Evolutionary conservation across 192 early-diverging fungal genomes (phyloP).

Genomic region (Cladochytrium replicatum): DNA sequence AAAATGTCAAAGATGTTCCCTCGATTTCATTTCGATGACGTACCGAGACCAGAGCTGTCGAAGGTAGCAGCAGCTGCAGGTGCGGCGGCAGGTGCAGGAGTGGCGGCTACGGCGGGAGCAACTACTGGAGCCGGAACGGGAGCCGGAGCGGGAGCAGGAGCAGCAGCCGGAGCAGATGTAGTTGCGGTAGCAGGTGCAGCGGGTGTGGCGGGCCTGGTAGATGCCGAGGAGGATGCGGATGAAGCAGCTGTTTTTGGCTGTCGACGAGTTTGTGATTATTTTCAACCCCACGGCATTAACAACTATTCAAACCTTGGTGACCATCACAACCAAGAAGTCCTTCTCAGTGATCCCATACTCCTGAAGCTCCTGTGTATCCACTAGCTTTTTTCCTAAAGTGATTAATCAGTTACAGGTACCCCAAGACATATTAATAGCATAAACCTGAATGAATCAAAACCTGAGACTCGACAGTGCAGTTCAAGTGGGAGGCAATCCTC

Average conservation of each 20-base stretch:
- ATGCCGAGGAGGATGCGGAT: slow-evolving; percentile 26
- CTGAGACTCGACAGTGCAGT: slow-evolving; percentile 58
- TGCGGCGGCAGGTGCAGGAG: slow-evolving; percentile 27
- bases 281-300: neutral
- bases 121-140: slow-evolving; percentile 21
- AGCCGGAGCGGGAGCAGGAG: slow-evolving; percentile 28
- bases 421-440: neutral
- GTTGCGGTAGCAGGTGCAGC: slow-evolving; percentile 24
- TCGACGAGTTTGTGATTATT: neutral
- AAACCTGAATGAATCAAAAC: slow-evolving; percentile 83
- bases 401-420: no score
- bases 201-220: slow-evolving; percentile 26
- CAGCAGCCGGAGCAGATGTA: slow-evolving; percentile 16
- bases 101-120: slow-evolving; percentile 21
- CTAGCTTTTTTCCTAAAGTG: slow-evolving; percentile 73
- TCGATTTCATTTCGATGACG: neutral
- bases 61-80: slow-evolving; percentile 25
- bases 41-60: slow-evolving; percentile 37
- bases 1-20: slow-evolving; percentile 1
- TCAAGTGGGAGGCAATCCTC: slow-evolving; percentile 62
- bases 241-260: slow-evolving; percentile 21
- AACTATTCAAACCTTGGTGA: slow-evolving; percentile 57
- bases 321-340: slow-evolving; percentile 94
- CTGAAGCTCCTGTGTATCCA: slow-evolving; percentile 61
- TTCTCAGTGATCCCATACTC: slow-evolving; percentile 75